A percentile compares a stretch with the other conserved stretches of the same genome.
Evolutionary conservation across 179 eudicot genomes (phyloP).

Genomic region (Actinidia arguta): DNA sequence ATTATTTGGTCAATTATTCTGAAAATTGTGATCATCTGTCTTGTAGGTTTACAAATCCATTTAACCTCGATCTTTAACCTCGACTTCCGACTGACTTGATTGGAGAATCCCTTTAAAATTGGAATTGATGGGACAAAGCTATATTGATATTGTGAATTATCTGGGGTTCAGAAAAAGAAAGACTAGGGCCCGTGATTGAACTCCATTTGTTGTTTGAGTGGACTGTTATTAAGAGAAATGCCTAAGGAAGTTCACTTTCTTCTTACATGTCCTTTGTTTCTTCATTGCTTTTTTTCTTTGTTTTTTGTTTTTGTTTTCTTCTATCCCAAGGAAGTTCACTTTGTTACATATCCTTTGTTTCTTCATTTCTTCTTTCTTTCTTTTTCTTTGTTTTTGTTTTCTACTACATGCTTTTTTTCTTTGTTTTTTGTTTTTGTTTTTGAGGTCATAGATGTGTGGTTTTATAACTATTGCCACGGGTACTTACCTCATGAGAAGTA

Average conservation of each 20-base stretch:
- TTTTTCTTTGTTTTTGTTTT: background rate
- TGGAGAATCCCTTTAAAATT: constrained; percentile 71
- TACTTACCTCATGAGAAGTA: background rate
- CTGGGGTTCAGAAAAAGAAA: constrained; percentile 51
- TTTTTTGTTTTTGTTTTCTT: no score
- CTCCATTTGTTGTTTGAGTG: constrained; percentile 4
- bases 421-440: background rate
- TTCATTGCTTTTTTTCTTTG: no score
- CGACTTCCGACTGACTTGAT: constrained; percentile 54
- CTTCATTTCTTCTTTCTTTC: background rate
- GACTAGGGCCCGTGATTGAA: constrained; percentile 66
- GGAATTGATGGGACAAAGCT: constrained; percentile 41
- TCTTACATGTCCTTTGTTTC: no score
- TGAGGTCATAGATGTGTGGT: background rate
- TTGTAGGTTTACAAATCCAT: constrained; percentile 60
- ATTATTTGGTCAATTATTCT: background rate
- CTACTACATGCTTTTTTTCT: background rate
- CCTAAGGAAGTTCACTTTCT: no score
- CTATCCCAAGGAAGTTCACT: background rate
- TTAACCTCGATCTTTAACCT: no score
- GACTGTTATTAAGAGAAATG: background rate
- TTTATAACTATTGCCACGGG: background rate
- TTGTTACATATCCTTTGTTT: background rate
- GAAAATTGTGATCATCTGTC: background rate
- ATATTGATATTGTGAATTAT: constrained; percentile 46